phyloP scores from a whole-genome alignment of 768 basidiomycete genomes.

The Candolleomyces aberdarensis region DNA sequence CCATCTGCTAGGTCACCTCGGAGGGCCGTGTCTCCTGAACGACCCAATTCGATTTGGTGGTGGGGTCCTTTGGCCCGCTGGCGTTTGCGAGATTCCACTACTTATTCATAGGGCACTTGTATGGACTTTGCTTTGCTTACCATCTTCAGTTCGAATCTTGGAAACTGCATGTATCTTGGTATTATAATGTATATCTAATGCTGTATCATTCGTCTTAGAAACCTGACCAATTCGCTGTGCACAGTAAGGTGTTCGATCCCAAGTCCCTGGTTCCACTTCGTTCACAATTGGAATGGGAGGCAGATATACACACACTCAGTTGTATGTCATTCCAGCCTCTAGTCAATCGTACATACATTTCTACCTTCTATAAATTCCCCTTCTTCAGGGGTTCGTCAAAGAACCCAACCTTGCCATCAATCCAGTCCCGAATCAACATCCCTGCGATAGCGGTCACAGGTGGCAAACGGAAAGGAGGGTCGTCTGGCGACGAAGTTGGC shows the following conservation, averaged over 20 bases:
- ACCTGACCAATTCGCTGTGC: neutral
- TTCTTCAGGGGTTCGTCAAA: neutral
- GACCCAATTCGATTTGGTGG: neutral
- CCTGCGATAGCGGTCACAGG: conserved; percentile 78
- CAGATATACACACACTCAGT: no score
- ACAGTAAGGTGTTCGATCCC: no score
- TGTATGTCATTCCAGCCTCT: no score
- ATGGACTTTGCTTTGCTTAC: no score
- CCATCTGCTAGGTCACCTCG: neutral
- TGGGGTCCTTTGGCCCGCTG: neutral
- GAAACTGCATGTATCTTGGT: neutral
- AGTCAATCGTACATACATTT: neutral
- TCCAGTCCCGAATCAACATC: conserved; percentile 83
- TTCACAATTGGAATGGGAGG: no score
- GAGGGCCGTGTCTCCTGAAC: neutral
- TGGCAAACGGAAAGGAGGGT: conserved; percentile 70
- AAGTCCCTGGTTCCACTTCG: no score
- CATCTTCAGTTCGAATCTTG: no score
- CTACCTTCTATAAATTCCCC: neutral
- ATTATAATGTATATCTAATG: neutral
- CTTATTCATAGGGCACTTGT: neutral
- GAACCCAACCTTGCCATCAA: conserved; percentile 50
- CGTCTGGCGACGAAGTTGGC: conserved; percentile 23
- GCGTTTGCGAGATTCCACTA: neutral
- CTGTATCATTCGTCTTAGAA: neutral